Evolutionary conservation across 1,139 yeast species (phyloP), one percentile per base, ranked within the genome.

Genomic region (Diutina ranongensis): DNA sequence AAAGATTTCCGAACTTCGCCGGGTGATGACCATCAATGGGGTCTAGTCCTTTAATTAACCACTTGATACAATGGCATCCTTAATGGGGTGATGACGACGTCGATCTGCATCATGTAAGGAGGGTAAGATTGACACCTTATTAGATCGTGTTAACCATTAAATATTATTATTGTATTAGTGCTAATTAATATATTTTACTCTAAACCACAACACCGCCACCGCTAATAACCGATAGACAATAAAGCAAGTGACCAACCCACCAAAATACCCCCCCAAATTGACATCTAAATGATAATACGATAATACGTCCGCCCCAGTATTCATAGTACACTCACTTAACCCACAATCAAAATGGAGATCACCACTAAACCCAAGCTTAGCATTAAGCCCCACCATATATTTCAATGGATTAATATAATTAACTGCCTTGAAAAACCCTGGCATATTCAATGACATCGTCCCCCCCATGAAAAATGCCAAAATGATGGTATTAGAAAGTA

Each of bases 381-480:
- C 65, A 21, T 75, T 55, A 1, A 78, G 65, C 47, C 80, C 79
- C 36, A 76, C 80, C 4, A 76, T 82, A 58, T 82, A 86, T 55
- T 81, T 83, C 56, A 83, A 62, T 1, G 95, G 95, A 47, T 79
- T 81, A 13, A 83, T 54, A 63, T 78, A 86, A 60, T 85, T 86
- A 58, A 83, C 63, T 0, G 80, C 94, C 51, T 69, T 68, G 56
- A 86, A 72, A 46, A 86, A 76, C 1, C 63, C 64, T 7, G 87
- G 87, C 82, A 86, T 77, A 33, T 80, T 70, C 52, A 84, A 63
- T 0, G 95, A 82, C 80, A 87, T 73, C 4, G 89, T 68, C n/a
- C 95, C 96, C 3, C 87, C 86, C 94, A 86, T 83, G 54, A 83
- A 77, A 16, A 83, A 74, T 7, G 89, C 92, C 48, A 85, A 64